These are phyloP conservation scores for Trypanosomatidae sp. DNA, from an alignment of 208 protist genomes.

Conservation along the genomic window DNA sequence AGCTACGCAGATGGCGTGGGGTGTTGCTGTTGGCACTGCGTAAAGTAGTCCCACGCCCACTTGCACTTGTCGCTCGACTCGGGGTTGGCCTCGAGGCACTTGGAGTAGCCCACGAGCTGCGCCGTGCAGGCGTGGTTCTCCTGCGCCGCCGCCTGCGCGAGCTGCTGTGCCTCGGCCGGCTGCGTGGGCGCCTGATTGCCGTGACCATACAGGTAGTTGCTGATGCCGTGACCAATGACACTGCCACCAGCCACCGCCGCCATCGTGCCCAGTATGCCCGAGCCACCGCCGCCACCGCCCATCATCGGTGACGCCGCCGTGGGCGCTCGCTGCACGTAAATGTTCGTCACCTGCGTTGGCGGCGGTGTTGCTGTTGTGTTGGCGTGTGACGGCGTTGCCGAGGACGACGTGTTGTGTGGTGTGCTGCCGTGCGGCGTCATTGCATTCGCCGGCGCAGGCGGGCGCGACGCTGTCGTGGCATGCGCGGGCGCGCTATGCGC, in stretches of 20 bases:
- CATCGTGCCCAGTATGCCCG: conserved; percentile 72
- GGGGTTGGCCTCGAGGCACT: conserved; percentile 43
- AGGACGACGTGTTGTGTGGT: background rate
- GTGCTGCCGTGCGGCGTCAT: too few relatives aligned
- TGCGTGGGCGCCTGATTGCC: conserved; percentile 52
- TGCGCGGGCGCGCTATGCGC: background rate
- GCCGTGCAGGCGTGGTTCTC: conserved; percentile 33
- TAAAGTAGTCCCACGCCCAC: conserved; percentile 57
- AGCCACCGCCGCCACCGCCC: conserved; percentile 25
- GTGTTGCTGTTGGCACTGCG: conserved; percentile 31
- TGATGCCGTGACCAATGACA: conserved; percentile 78
- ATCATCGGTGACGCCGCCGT: too few relatives aligned
- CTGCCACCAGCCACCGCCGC: conserved; percentile 69
- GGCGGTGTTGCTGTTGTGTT: too few relatives aligned
- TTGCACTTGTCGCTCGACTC: conserved; percentile 29
- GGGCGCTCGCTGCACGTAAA: conserved; percentile 54
- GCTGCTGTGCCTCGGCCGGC: conserved; percentile 70
- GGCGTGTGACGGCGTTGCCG: too few relatives aligned
- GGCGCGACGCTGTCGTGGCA: background rate
- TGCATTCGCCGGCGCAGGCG: too few relatives aligned
- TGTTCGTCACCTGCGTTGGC: conserved; percentile 46
- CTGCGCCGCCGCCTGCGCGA: conserved; percentile 41
- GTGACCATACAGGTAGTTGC: conserved; percentile 70
- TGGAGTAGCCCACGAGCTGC: conserved; percentile 35
- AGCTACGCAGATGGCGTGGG: background rate